Evolutionary conservation across 768 basidiomycete genomes (phyloP), one percentile per base, ranked within the genome.

Genomic region (Inosperma sp.): DNA sequence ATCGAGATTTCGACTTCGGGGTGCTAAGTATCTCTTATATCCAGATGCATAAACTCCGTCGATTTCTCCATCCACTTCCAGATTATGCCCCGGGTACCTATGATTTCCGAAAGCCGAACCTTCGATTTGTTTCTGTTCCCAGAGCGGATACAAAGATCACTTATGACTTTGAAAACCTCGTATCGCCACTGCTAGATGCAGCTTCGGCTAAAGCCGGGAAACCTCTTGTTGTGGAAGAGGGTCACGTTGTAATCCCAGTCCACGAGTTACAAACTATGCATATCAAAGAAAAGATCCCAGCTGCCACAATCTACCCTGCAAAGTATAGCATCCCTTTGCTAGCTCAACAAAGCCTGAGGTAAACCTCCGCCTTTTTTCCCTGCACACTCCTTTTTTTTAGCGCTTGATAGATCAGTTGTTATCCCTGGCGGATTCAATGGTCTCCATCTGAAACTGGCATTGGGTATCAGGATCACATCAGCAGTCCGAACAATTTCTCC

Each of bases 401-500:
- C 34, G 14, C 14, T n/a, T 13, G 45, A 14, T 30, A 81, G 79
- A 33, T 81, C 80, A n/a, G 75, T 81, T 22, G 60, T 79, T 22
- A 70, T 81, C 27, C 79, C 79, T 9, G 68, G 68, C 44, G 72
- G 69, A 9, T 75, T 74, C 53, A 62, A 55, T 26, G 68, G 69
- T n/a, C 62, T 76, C 5, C 76, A 76, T 4, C 72, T 82, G 44
- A 82, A 82, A 55, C 69, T 81, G 2, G 75, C 72, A 5, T 71
- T 81, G 42, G 80, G 80, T 13, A 71, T 81, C 55, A 79, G 77
- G 52, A 69, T 82, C 33, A 81, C 81, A 3, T 79, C 78, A 10
- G 79, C 79, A 6, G 70, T 81, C 13, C 76, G 81, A 51, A 79
- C 79, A 2, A 80, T 82, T 36, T 80, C 79, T n/a, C 79, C 79